Percentiles rank a stretch among this genome's conserved stretches.
These are phyloP conservation scores for Zymoseptoria passerinii DNA, from an alignment of 2,329 filamentous ascomycete genomes.

Conservation along the genomic window DNA sequence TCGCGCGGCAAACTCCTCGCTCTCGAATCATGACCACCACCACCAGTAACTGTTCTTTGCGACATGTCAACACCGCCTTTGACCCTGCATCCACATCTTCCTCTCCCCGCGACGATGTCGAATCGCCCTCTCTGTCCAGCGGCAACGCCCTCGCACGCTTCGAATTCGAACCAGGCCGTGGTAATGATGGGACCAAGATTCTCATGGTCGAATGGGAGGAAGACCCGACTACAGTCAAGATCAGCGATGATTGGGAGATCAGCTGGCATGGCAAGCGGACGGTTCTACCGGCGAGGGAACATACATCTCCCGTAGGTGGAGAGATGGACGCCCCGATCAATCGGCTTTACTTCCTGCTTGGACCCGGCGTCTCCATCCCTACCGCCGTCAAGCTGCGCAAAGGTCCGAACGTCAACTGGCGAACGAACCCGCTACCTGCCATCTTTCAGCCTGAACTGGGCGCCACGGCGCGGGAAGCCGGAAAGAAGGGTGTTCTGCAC, in stretches of 20 bases:
- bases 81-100: conserved; percentile 10
- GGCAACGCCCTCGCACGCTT: conserved; percentile 67
- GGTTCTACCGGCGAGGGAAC: conserved; percentile 58
- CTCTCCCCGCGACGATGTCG: conserved; percentile 19
- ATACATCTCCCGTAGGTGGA: conserved; percentile 22
- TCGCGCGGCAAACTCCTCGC: not conserved
- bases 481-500: conserved; percentile 74
- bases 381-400: conserved; percentile 57
- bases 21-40: conserved; percentile 6
- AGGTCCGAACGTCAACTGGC: conserved; percentile 40
- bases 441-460: conserved; percentile 75
- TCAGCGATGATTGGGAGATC: conserved; percentile 60
- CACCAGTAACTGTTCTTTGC: conserved; percentile 29
- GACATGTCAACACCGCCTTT: conserved; percentile 36
- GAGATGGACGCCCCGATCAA: conserved; percentile 35
- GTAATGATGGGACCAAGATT: conserved; percentile 73
- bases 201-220: conserved; percentile 89
- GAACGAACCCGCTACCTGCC: conserved; percentile 73
- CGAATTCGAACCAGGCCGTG: conserved; percentile 71
- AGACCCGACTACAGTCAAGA: conserved; percentile 41
- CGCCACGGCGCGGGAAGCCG: conserved; percentile 55
- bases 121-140: conserved; percentile 42
- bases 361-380: conserved; percentile 63
- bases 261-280: conserved; percentile 73
- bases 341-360: conserved; percentile 72